Base-by-base conservation (phyloP, 2,329 filamentous ascomycete genomes). In the Lasiodiplodia hormozganensis region DNA sequence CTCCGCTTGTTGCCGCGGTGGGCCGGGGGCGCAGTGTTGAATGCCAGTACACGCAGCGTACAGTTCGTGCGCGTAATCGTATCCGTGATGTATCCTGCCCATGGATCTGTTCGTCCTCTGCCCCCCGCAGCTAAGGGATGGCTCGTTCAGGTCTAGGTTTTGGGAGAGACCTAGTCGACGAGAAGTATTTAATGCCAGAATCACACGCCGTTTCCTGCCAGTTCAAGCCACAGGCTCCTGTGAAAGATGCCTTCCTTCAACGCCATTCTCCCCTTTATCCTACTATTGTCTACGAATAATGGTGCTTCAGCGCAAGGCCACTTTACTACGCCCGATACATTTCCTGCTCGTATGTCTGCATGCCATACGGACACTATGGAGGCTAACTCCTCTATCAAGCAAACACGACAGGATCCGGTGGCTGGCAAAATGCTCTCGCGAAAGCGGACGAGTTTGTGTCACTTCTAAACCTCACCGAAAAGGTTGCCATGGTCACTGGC, bases 381-480 rank as follows among this genome's bases (percentile, higher is more conserved):
- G 16, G 18, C 51, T 28, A 7, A 53, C 14, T 28, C 1, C 0
- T 21, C 11, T 21, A 1, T 21, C 11, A 56, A 47, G 60, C 49
- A 10, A 70, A 70, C 28, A 43, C 65, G 23, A 69, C 62, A 1
- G 69, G 69, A 38, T 31, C 56, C 36, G 79, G 79, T 4, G 54
- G 54, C 25, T 82, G 80, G 80, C 73, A 75, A 28, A 68, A 71
- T 16, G 78, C 79, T 0, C 78, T 78, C 47, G 62, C 71, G 6
- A 76, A 78, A 68, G 80, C 80, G 2, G 71, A 74, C 51, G 70
- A 69, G 2, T 77, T 81, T 28, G 75, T 80, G 25, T 73, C 74
- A 2, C 71, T 76, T 25, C 72, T 82, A 21, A 79, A 78, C 4
- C 70, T 76, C 12, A 74, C 77, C 21, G 79, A 81, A 65, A 82